These are phyloP conservation scores for Metarhizium robertsii DNA, from an alignment of 2,329 filamentous ascomycete genomes.

Conservation along the genomic window DNA sequence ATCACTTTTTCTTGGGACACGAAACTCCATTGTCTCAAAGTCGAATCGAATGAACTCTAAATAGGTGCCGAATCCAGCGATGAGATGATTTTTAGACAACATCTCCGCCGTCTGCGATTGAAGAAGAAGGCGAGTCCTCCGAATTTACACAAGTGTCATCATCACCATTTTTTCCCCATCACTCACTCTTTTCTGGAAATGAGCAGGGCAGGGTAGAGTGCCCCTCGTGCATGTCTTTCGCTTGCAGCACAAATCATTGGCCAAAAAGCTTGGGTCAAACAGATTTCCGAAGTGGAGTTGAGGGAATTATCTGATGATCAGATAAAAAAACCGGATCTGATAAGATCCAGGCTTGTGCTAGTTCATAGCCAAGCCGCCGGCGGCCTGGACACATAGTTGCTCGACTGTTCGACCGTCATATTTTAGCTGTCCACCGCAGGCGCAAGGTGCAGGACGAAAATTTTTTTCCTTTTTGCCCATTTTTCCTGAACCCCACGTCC, in stretches of 20 bases:
- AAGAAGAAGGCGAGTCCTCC: too few species aligned
- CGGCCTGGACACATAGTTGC: not conserved
- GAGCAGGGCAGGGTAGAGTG: too few species aligned
- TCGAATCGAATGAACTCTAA: not conserved
- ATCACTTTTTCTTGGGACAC: not conserved
- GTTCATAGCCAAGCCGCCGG: slow-evolving; percentile 4
- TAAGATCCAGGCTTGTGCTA: slow-evolving; percentile 22
- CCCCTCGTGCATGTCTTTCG: not conserved
- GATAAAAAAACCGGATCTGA: slow-evolving; percentile 37
- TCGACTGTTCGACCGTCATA: not conserved
- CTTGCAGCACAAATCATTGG: not conserved
- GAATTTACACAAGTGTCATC: not conserved
- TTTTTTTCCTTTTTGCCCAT: not conserved
- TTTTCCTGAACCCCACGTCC: not conserved
- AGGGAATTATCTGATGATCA: slow-evolving; percentile 45
- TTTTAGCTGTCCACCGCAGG: not conserved
- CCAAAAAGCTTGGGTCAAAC: not conserved
- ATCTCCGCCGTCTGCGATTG: too few species aligned
- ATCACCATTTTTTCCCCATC: too few species aligned
- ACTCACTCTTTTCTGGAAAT: too few species aligned
- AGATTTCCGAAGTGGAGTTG: slow-evolving; percentile 20
- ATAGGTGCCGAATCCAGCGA: too few species aligned
- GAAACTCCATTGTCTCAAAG: not conserved
- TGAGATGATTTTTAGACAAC: too few species aligned
- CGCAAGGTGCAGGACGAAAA: not conserved